A percentile compares a stretch with the other conserved stretches of the same genome.
These are phyloP conservation scores for Nicotiana sylvestris DNA, from an alignment of 257 asterid species.

Conservation along the genomic window DNA sequence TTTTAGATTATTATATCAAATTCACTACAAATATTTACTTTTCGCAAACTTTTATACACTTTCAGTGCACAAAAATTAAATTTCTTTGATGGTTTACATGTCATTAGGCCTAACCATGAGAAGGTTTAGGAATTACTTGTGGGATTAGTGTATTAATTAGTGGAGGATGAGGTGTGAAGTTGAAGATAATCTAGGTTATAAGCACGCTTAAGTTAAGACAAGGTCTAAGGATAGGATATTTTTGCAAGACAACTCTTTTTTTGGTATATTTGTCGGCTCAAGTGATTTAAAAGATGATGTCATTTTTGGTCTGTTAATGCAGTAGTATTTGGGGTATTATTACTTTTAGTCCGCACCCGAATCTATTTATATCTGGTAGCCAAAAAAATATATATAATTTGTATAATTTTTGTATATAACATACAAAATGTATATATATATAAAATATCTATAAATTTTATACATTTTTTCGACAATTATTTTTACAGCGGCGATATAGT, in stretches of 20 bases:
- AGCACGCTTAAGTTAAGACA: conserved; percentile 33
- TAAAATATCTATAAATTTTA: no score
- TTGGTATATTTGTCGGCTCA: conserved; percentile 5
- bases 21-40: not conserved
- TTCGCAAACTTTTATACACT: not conserved
- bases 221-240: not conserved
- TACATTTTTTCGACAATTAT: no score
- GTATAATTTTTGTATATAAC: no score
- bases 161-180: conserved; percentile 57
- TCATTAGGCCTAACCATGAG: conserved; percentile 61
- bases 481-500: no score
- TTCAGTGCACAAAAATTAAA: not conserved
- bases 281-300: conserved; percentile 1
- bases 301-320: not conserved
- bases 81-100: conserved; percentile 57
- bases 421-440: no score
- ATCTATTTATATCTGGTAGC: no score
- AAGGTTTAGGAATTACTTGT: conserved; percentile 17
- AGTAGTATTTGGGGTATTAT: not conserved
- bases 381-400: no score
- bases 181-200: conserved; percentile 49
- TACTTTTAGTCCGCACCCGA: no score
- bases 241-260: not conserved
- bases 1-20: not conserved
- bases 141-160: conserved; percentile 34